phyloP scores from a whole-genome alignment of 2,329 filamentous ascomycete species.

The Thelonectria rubi region DNA sequence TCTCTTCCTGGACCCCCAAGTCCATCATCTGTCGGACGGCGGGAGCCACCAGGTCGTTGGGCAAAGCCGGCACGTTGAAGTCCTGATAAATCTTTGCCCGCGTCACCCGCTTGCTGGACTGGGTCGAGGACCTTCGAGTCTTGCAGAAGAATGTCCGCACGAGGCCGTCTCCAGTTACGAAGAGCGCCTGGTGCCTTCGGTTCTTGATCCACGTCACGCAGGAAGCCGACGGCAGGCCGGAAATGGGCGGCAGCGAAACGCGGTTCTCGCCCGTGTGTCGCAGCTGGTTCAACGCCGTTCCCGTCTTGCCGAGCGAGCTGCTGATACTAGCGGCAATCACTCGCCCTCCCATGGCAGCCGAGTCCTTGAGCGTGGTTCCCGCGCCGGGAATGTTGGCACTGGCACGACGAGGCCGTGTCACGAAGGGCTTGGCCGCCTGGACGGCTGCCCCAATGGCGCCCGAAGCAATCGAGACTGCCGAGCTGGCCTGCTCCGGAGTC shows the following conservation, averaged over 20 bases:
- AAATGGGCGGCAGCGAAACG: constrained; percentile 70
- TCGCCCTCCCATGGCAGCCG: constrained; percentile 75
- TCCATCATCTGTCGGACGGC: constrained; percentile 64
- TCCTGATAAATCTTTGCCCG: constrained; percentile 70
- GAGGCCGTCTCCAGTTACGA: constrained; percentile 71
- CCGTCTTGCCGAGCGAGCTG: constrained; percentile 78
- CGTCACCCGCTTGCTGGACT: constrained; percentile 60
- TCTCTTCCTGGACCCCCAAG: constrained; percentile 61
- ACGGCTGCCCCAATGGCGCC: constrained; percentile 76
- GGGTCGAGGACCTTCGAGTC: constrained; percentile 62
- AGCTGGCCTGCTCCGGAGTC: constrained; percentile 58
- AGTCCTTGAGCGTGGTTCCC: constrained; percentile 61
- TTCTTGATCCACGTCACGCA: constrained; percentile 74
- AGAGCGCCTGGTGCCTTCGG: constrained; percentile 69
- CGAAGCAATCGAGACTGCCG: constrained; percentile 74
- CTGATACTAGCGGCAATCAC: constrained; percentile 78
- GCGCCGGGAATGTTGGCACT: constrained; percentile 50
- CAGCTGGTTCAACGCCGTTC: constrained; percentile 73
- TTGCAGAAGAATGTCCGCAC: constrained; percentile 73
- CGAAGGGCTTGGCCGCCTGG: constrained; percentile 70
- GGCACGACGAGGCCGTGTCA: constrained; percentile 63
- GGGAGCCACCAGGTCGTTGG: constrained; percentile 67
- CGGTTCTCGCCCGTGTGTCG: constrained; percentile 81
- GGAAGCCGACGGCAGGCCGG: constrained; percentile 61
- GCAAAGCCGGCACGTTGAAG: constrained; percentile 70